A percentile compares a stretch with the other conserved stretches of the same genome.
These are phyloP conservation scores for Straminergon stramineum DNA, from an alignment of 225 moss, liverwort and hornwort species.

Conservation along the genomic window DNA sequence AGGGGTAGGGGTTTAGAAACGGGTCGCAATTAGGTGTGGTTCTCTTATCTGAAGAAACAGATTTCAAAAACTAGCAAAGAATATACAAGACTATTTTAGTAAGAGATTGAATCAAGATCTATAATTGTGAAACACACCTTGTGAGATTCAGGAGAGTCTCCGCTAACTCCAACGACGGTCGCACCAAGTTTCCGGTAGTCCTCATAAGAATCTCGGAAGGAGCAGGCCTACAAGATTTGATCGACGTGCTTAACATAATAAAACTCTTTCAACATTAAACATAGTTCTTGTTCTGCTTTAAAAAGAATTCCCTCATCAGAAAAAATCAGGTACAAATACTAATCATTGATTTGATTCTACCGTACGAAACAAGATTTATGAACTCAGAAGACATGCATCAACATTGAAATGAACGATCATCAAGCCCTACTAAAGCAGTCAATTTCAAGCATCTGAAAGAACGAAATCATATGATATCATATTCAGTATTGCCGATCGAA, in stretches of 20 bases:
- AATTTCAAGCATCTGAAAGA: neutral
- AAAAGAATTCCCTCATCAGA: neutral
- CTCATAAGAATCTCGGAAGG: constrained; percentile 88
- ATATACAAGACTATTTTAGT: neutral
- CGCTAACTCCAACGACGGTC: constrained; percentile 77
- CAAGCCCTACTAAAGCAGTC: neutral
- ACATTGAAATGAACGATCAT: neutral
- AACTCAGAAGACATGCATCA: neutral
- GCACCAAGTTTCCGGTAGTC: constrained; percentile 91
- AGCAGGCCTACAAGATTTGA: constrained; percentile 64
- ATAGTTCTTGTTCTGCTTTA: neutral
- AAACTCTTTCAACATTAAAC: neutral
- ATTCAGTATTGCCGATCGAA: neutral
- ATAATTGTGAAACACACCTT: constrained; percentile 25
- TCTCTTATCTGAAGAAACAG: neutral
- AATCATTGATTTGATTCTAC: neutral
- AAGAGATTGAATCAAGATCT: neutral
- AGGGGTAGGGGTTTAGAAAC: neutral
- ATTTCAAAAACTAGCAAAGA: neutral
- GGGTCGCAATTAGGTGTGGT: too few species aligned
- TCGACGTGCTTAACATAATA: neutral
- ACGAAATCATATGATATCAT: neutral
- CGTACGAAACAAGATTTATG: neutral
- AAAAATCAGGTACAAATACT: neutral
- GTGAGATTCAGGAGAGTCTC: constrained; percentile 80